Conservation (phyloP, 768 basidiomycete species). For the Scleroderma citrinum region DNA sequence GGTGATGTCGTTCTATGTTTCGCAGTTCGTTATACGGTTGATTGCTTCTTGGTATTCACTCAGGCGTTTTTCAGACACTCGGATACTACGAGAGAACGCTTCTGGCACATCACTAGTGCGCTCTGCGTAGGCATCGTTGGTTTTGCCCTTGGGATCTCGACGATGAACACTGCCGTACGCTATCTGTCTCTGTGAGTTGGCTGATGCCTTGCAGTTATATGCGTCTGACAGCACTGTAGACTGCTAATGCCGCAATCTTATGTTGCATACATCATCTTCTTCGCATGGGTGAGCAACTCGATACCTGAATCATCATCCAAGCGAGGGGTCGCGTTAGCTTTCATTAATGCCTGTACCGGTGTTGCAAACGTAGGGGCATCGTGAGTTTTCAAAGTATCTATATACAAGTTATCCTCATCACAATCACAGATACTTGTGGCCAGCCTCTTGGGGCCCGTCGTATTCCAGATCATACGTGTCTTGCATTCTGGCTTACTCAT, state of each 20-base stretch:
- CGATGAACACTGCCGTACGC: slow-evolving; percentile 51
- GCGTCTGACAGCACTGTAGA: not conserved
- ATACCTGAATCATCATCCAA: too few species aligned
- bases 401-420: not conserved
- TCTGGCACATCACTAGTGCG: not conserved
- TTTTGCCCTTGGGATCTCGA: slow-evolving; percentile 55
- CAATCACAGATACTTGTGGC: slow-evolving; percentile 51
- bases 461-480: slow-evolving; percentile 68
- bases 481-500: slow-evolving; percentile 50
- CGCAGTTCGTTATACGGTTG: not conserved
- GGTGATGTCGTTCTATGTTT: not conserved
- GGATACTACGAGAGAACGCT: not conserved
- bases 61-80: not conserved
- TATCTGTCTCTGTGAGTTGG: slow-evolving; percentile 52
- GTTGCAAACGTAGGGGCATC: slow-evolving; percentile 77
- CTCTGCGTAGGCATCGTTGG: slow-evolving; percentile 42
- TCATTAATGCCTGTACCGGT: slow-evolving; percentile 73
- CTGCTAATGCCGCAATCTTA: slow-evolving; percentile 40
- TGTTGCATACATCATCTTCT: slow-evolving; percentile 50
- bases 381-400: slow-evolving; percentile 35
- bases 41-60: not conserved
- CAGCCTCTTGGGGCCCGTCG: slow-evolving; percentile 55
- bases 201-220: not conserved
- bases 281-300: too few species aligned
- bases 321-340: slow-evolving; percentile 73